A percentile compares a stretch with the other conserved stretches of the same genome.
These are phyloP conservation scores for Podospora sp. DNA, from an alignment of 495 filamentous ascomycete species.

Conservation along the genomic window DNA sequence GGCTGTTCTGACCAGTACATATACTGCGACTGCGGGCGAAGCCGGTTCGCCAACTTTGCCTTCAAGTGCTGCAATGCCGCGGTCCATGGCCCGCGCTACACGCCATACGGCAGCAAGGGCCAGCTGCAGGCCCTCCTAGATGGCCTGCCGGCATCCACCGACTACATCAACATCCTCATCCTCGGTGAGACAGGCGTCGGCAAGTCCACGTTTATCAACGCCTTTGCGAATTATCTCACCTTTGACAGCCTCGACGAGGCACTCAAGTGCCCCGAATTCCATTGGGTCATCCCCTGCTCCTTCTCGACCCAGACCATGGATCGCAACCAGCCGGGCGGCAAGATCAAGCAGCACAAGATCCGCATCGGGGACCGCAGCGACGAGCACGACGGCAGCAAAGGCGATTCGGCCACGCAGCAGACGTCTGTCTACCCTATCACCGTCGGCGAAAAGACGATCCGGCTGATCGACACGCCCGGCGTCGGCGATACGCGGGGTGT, in stretches of 20 bases:
- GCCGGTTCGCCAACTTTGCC: conserved; percentile 20
- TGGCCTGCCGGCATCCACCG: conserved; percentile 14
- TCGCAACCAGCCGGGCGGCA: conserved; percentile 8
- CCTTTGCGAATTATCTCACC: conserved; percentile 48
- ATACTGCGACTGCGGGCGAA: conserved; percentile 46
- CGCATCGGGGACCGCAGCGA: conserved; percentile 31
- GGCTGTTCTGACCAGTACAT: conserved; percentile 37
- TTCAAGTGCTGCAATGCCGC: conserved; percentile 39
- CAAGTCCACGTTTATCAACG: conserved; percentile 53
- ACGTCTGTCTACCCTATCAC: conserved; percentile 39
- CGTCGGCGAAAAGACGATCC: conserved; percentile 31
- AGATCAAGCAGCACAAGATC: conserved; percentile 31
- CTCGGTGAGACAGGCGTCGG: conserved; percentile 50
- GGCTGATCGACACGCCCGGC: conserved; percentile 51
- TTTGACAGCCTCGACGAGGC: conserved; percentile 42
- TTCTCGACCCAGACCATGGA: conserved; percentile 41
- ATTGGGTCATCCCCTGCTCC: conserved; percentile 44
- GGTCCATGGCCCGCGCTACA: conserved; percentile 25
- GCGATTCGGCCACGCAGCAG: conserved; percentile 45
- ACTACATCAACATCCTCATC: conserved; percentile 47
- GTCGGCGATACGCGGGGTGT: conserved; percentile 48
- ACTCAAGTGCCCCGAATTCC: conserved; percentile 23
- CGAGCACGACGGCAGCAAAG: conserved; percentile 40
- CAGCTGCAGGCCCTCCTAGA: not conserved
- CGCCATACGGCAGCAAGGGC: not conserved